Conservation (phyloP, 805 yeast species). For the Candida loeiensis region DNA sequence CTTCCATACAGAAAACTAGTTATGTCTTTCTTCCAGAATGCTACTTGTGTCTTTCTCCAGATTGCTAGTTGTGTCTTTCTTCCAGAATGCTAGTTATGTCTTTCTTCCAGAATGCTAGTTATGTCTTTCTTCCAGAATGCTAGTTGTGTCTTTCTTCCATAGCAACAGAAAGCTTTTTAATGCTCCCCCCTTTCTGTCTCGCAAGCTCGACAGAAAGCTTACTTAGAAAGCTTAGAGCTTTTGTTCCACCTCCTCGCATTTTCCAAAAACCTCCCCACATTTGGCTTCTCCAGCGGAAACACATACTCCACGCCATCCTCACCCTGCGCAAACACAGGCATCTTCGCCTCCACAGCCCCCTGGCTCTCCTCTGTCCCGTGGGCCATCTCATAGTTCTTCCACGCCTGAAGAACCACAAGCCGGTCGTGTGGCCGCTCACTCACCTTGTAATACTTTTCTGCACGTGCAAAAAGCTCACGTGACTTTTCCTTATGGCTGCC, state of each 20-base stretch:
- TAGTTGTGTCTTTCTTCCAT: no score
- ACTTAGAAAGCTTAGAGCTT: no score
- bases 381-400: constrained; percentile 57
- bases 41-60: no score
- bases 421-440: constrained; percentile 41
- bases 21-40: no score
- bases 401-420: constrained; percentile 53
- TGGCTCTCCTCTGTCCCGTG: constrained; percentile 51
- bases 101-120: no score
- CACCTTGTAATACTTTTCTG: constrained; percentile 42
- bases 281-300: constrained; percentile 59
- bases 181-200: no score
- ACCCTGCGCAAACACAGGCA: constrained; percentile 56
- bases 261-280: constrained; percentile 36
- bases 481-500: constrained; percentile 50
- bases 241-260: constrained; percentile 36
- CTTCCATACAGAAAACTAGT: no score
- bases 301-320: constrained; percentile 49
- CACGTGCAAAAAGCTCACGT: constrained; percentile 55
- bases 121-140: no score
- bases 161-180: no score
- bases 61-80: no score
- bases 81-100: no score
- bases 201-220: no score
- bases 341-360: constrained; percentile 36